Percentiles rank a stretch among this genome's conserved stretches.
Evolutionary conservation across 2,329 filamentous ascomycete species (phyloP).

Genomic region (Bipolaris victoriae): DNA sequence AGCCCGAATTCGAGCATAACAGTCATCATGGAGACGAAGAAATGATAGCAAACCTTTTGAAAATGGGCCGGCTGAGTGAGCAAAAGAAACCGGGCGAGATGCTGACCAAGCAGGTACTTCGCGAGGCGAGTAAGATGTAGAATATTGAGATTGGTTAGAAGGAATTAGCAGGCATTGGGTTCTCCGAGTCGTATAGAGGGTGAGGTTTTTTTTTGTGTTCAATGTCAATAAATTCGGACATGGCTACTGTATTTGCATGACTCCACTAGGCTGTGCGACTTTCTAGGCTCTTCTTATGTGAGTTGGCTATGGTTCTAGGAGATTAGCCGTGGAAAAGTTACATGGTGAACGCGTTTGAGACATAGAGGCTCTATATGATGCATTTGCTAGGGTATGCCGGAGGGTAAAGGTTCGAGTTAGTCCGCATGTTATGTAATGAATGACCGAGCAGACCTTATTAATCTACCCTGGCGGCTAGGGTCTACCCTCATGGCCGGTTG

Average conservation of each 20-base stretch:
- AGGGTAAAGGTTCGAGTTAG: background rate
- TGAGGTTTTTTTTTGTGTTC: background rate
- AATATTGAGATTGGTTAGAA: too few relatives aligned
- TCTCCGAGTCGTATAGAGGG: too few relatives aligned
- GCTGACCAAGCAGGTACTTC: constrained; percentile 59
- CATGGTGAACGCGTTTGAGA: background rate
- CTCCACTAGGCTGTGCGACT: background rate
- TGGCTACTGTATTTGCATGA: background rate
- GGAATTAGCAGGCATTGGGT: too few relatives aligned
- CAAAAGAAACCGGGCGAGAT: constrained; percentile 59
- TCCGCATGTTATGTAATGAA: background rate
- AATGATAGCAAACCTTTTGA: constrained; percentile 64
- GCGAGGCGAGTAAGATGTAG: constrained; percentile 57
- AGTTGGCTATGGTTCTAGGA: background rate
- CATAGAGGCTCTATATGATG: background rate
- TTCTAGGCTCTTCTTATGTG: background rate
- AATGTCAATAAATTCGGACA: background rate
- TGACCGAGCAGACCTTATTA: background rate
- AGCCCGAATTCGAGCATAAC: constrained; percentile 82
- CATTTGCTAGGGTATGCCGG: background rate
- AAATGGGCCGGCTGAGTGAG: constrained; percentile 62
- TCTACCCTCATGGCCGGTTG: background rate
- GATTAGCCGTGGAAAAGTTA: background rate
- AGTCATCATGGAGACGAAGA: constrained; percentile 69
- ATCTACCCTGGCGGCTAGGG: background rate